Conservation (phyloP, 106 monocot species). For the Vanilla planifolia region DNA sequence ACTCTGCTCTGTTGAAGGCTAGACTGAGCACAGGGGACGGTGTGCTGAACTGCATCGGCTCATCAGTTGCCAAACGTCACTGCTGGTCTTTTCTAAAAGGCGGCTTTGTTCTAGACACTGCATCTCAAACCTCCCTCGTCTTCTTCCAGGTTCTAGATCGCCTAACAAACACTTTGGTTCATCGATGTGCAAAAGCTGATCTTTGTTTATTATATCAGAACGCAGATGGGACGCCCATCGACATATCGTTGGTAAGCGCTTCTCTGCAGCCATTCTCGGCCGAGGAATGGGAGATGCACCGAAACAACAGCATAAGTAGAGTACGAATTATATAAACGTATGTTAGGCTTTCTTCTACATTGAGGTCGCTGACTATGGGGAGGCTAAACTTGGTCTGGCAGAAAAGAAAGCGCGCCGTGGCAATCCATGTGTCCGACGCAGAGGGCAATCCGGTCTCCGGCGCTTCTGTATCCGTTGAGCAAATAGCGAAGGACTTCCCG, state of each 20-base stretch:
- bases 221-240: slow-evolving; percentile 15
- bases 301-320: slow-evolving; percentile 48
- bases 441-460: slow-evolving; percentile 39
- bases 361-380: too few relatives aligned
- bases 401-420: slow-evolving; percentile 60
- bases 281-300: slow-evolving; percentile 73
- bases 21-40: slow-evolving; percentile 43
- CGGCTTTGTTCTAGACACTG: slow-evolving; percentile 68
- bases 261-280: slow-evolving; percentile 77
- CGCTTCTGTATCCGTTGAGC: slow-evolving; percentile 47
- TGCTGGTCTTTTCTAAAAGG: slow-evolving; percentile 98
- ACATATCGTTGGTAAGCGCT: slow-evolving; percentile 51
- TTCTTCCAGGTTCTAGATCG: slow-evolving; percentile 59
- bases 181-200: background rate
- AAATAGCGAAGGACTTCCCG: slow-evolving; percentile 65
- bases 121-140: slow-evolving; percentile 48
- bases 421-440: slow-evolving; percentile 60
- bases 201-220: background rate
- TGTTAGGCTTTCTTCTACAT: background rate
- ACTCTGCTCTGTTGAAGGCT: slow-evolving; percentile 53
- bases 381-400: slow-evolving; percentile 5
- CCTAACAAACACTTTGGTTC: background rate
- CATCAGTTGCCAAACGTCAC: slow-evolving; percentile 40
- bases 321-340: slow-evolving; percentile 18
- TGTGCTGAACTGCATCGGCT: slow-evolving; percentile 66